Base-by-base conservation (phyloP, 1,284 basidiomycete species). In the Gomphus sp. region DNA sequence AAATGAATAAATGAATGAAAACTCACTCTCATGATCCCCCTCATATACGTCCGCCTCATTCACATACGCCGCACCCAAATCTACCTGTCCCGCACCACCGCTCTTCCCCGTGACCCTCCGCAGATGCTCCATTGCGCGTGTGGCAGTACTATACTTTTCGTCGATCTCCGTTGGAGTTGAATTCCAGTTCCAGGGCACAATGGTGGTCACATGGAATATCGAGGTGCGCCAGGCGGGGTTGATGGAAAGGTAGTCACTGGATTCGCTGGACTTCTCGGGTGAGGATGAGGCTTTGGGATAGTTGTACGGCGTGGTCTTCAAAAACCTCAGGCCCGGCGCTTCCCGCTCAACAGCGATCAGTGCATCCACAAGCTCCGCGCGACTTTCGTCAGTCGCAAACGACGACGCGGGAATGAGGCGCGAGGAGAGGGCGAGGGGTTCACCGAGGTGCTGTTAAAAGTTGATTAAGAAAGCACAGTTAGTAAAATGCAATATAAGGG, bases 1-100 rank as follows among this genome's bases (percentile, higher is more conserved):
- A n/a, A n/a, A n/a, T n/a, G n/a, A n/a, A n/a, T n/a, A n/a, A n/a
- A n/a, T n/a, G n/a, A n/a, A n/a, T n/a, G n/a, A n/a, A 18, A 55
- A 41, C 68, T 48, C 63, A 77, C 76, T 66, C 70, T 80, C 70
- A 64, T 78, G 73, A 59, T 82, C 72, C 4, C 75, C 74, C 64
- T 84, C 80, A 55, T 80, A 77, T 2, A 82, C 76, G 64, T 83
- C 79, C 6, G 75, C 79, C 66, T 83, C 81, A 62, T 82, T 84
- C 79, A 55, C 33, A 43, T 60, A 58, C 11, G 50, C 50, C 14
- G 65, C 34, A 36, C 34, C 34, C 34, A 10, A 6, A 36, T 36
- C 34, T 36, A 64, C 58, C 65, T 65, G 2, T 66, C 67, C n/a
- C 67, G 66, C 39, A 68, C 65, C 65, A 7, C 44, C n/a, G n/a